Base-by-base conservation (phyloP, 176 grass and related monocot species). In the Aegilops tauschii region DNA sequence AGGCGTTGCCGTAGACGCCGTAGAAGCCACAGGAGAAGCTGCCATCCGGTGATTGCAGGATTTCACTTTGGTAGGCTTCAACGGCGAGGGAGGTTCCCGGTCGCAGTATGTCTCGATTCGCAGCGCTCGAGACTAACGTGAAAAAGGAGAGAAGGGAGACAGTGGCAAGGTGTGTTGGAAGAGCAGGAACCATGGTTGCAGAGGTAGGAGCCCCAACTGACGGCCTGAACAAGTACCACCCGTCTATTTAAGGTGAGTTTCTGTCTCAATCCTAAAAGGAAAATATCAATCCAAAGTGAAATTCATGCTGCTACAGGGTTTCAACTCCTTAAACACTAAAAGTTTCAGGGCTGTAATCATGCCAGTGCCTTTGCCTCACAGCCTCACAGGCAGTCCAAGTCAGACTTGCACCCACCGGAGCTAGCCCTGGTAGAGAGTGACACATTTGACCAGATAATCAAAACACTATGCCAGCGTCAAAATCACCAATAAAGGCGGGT, bases 41-140 rank as follows among this genome's bases (percentile, higher is more conserved):
- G 56, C 56, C 56, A 9, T 59, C 56, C 20, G 56, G 56, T 21
- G 56, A 59, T 59, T 59, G 56, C 56, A 91, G 61, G 14, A 65
- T 34, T 59, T 86, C 79, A 21, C 82, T 63, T 80, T 73, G 5
- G 7, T 77, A 80, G 18, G 73, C 56, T 64, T 93, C 88, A 9
- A 93, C 75, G 1, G 31, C 30, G 28, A 82, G 70, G 29, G 84
- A 61, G n/a, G 84, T 74, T 30, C 84, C 80, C 2, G 17, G 14
- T 1, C 11, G 0, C 25, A 76, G 14, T 4, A 49, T 27, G 42
- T 47, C 23, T 54, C 50, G 50, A 6, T 44, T 21, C 0, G 20
- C 18, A 72, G 69, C 35, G 8, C 35, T 23, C 20, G 35, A 12
- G 14, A 21, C 34, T 23, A 54, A 5, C 6, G 16, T 1, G 5